A percentile compares a stretch with the other conserved stretches of the same genome.
These are phyloP conservation scores for Verticillium longisporum DNA, from an alignment of 2,329 filamentous ascomycete genomes.

Conservation along the genomic window DNA sequence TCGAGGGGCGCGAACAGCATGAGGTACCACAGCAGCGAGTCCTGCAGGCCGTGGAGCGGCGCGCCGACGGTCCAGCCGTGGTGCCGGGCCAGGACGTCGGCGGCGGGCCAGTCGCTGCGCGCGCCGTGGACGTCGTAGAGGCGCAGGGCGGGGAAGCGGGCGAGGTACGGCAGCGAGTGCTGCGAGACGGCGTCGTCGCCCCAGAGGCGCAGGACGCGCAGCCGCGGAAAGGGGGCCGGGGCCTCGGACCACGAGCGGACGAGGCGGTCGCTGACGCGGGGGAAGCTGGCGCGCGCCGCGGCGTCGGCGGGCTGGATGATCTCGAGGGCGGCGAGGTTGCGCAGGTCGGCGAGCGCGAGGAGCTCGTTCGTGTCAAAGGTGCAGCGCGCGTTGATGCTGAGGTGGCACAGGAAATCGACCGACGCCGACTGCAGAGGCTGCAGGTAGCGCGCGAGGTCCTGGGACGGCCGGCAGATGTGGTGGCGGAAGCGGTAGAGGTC, in stretches of 20 bases:
- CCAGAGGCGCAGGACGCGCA: conserved; percentile 40
- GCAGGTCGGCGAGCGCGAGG: conserved; percentile 30
- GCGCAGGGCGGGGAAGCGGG: conserved; percentile 34
- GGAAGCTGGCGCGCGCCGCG: conserved; percentile 19
- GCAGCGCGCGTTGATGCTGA: conserved; percentile 30
- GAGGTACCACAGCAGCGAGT: conserved; percentile 26
- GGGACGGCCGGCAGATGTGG: conserved; percentile 28
- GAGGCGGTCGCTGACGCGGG: conserved; percentile 35
- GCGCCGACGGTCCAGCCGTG: conserved; percentile 27
- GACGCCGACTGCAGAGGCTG: conserved; percentile 27
- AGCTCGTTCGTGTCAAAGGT: conserved; percentile 30
- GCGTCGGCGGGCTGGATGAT: conserved; percentile 31
- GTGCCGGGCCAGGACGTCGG: conserved; percentile 14
- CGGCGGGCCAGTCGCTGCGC: conserved; percentile 26
- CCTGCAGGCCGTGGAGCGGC: conserved; percentile 16
- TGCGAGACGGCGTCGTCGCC: conserved; percentile 30
- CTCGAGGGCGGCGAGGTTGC: conserved; percentile 41
- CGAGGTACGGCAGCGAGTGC: conserved; percentile 31
- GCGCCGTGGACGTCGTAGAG: conserved; percentile 35
- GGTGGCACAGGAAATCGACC: conserved; percentile 31
- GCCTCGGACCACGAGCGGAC: conserved; percentile 37
- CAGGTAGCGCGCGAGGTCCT: conserved; percentile 26
- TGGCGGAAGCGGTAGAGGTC: conserved; percentile 30
- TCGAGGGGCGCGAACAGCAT: conserved; percentile 27
- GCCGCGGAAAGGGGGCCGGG: conserved; percentile 33